Base-by-base conservation (phyloP, 495 filamentous ascomycete genomes). In the Hyaloscypha finlandica region DNA sequence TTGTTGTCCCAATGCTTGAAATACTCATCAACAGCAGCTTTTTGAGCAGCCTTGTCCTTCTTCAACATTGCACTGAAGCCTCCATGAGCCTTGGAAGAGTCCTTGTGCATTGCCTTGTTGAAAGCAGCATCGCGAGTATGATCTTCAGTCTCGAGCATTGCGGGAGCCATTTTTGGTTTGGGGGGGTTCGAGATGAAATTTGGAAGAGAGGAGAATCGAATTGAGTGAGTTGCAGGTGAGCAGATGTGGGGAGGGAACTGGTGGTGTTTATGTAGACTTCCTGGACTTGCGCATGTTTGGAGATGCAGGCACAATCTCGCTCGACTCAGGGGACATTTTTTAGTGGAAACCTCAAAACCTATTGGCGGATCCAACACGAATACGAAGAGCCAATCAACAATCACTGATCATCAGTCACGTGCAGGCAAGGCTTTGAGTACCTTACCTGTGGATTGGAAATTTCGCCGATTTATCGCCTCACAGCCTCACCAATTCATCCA, bases 1-100 rank as follows among this genome's bases (percentile, higher is more conserved):
- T 98, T 95, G 83, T 96, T 92, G 81, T 99, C 95, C 91, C 94
- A 99, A 79, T 97, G 96, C 88, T 97, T 99, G 88, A 97, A 98
- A 82, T 99, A 99, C 79, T 98, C 94, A 74, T 97, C 93, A 39
- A 96, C 86, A 59, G 95, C 94, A 58, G 92, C 86, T 81, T 93
- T 87, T 77, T 98, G 92, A 3, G 95, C 93, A 12, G 81, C 81
- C 60, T 83, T 81, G 78, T 94, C 89, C 81, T 99, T 99, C 73
- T 84, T 82, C 64, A 96, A 80, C 89, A 97, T 92, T 67, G 95
- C 91, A 70, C 84, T 79, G 73, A 97, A 85, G 73, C 92, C 92
- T 72, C 88, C 91, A 32, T 81, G 76, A 20, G 88, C 84, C 71
- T 87, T 77, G 52, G 92, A 83, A 22, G 92, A 92, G 73, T 90